phyloP scores from a whole-genome alignment of 306 rosid genomes.

The Trifolium dubium region DNA sequence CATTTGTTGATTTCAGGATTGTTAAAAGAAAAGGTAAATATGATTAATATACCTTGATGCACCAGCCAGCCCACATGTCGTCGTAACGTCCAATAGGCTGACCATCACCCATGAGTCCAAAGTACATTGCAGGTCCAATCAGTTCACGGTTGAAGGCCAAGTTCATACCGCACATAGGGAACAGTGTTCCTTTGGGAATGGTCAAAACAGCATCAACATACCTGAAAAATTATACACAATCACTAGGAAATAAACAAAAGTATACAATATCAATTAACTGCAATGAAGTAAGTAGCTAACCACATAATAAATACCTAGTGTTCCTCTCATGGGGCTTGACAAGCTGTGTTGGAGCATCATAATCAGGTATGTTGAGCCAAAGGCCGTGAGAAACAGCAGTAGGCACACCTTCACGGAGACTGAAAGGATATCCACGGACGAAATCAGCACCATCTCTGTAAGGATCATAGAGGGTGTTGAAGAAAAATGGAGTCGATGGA shows the following conservation, averaged over 20 bases:
- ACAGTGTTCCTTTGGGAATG: slow-evolving; percentile 78
- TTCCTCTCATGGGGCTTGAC: slow-evolving; percentile 89
- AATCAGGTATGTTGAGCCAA: slow-evolving; percentile 92
- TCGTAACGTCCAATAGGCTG: slow-evolving; percentile 92
- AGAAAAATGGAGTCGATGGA: slow-evolving; percentile 79
- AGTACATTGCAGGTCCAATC: slow-evolving; percentile 94
- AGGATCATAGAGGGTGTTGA: slow-evolving; percentile 91
- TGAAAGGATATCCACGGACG: slow-evolving; percentile 89
- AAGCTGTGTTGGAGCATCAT: slow-evolving; percentile 92
- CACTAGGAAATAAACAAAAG: neutral
- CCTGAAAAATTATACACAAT: slow-evolving; percentile 44
- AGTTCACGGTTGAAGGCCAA: slow-evolving; percentile 79
- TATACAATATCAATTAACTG: neutral
- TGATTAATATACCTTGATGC: slow-evolving; percentile 67
- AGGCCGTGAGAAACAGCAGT: slow-evolving; percentile 90
- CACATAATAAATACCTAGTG: slow-evolving; percentile 59
- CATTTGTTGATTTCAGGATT: slow-evolving; percentile 7
- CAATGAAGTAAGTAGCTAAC: neutral
- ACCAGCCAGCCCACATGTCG: slow-evolving; percentile 99
- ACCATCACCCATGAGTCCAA: slow-evolving; percentile 97
- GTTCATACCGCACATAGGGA: slow-evolving; percentile 97
- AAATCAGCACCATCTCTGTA: slow-evolving; percentile 86
- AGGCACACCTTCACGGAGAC: slow-evolving; percentile 74
- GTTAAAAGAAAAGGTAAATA: neutral
- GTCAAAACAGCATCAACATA: slow-evolving; percentile 88